A percentile compares a stretch with the other conserved stretches of the same genome.
Evolutionary conservation across 768 basidiomycete genomes (phyloP).

Genomic region (Amanita muscaria): DNA sequence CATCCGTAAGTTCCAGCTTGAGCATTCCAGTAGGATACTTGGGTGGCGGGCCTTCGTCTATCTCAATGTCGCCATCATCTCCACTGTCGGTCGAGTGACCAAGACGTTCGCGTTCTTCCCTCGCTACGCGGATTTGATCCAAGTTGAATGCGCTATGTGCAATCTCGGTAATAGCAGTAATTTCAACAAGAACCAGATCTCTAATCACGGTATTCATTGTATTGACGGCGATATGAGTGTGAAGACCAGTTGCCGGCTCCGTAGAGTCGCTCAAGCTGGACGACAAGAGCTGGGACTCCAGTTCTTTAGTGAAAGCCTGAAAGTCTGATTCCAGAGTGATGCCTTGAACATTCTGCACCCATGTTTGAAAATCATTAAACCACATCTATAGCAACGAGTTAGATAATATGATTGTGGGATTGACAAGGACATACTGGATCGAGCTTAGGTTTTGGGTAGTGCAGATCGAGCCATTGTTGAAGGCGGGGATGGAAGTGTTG

Average conservation of each 20-base stretch:
- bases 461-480: conserved; percentile 41
- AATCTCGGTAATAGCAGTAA: conserved; percentile 74
- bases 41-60: conserved; percentile 69
- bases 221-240: conserved; percentile 29
- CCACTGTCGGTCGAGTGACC: conserved; percentile 33
- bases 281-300: conserved; percentile 60
- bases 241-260: conserved; percentile 60
- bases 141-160: conserved; percentile 77
- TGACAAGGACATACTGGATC: conserved; percentile 41
- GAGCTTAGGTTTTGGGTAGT: conserved; percentile 53
- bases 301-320: conserved; percentile 40
- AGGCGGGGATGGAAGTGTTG: conserved; percentile 28
- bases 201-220: conserved; percentile 26
- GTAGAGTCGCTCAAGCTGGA: conserved; percentile 71
- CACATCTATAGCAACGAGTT: conserved; percentile 45
- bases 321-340: conserved; percentile 41
- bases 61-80: conserved; percentile 46
- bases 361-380: conserved; percentile 64
- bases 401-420: conserved; percentile 1
- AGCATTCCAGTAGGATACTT: conserved; percentile 80
- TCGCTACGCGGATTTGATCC: conserved; percentile 56
- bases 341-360: conserved; percentile 42
- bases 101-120: conserved; percentile 54
- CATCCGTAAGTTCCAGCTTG: conserved; percentile 69
- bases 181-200: conserved; percentile 63